Evolutionary conservation across 2,329 filamentous ascomycete species (phyloP).

Genomic region (Coniella vitis): DNA sequence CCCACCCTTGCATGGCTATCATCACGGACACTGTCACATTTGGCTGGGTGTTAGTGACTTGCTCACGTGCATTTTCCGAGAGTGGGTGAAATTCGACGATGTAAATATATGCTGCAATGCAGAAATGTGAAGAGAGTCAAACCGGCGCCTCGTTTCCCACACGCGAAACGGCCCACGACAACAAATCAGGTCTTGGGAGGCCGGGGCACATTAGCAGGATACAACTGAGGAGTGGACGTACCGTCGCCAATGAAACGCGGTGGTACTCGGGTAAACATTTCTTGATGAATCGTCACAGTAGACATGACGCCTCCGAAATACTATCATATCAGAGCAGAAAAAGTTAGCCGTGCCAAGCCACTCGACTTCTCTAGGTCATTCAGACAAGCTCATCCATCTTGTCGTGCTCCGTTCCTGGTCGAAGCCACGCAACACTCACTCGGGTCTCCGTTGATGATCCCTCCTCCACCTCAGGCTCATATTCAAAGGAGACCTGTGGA

Average conservation of each 20-base stretch:
- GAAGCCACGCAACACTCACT: neutral
- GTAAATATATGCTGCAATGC: too few species aligned
- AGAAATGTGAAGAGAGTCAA: too few species aligned
- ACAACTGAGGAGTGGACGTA: neutral
- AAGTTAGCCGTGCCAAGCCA: too few species aligned
- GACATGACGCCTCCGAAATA: neutral
- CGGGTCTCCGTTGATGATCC: conserved; percentile 12
- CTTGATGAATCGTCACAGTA: neutral
- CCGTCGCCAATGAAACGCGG: neutral
- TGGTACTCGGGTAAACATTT: neutral
- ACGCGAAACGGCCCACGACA: too few species aligned
- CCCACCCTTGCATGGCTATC: neutral
- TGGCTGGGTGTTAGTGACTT: too few species aligned
- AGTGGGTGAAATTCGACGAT: too few species aligned
- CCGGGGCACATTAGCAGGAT: neutral
- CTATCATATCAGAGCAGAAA: neutral
- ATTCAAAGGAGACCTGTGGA: neutral
- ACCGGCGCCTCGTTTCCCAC: too few species aligned
- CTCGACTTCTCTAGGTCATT: too few species aligned
- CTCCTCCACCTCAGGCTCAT: conserved; percentile 1
- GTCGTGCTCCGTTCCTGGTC: neutral
- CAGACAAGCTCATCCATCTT: too few species aligned
- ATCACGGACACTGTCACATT: neutral
- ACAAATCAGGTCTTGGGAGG: too few species aligned
- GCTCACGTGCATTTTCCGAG: too few species aligned